phyloP scores from a whole-genome alignment of 352 stramenopile genomes.

The Phytopythium kandeliae region DNA sequence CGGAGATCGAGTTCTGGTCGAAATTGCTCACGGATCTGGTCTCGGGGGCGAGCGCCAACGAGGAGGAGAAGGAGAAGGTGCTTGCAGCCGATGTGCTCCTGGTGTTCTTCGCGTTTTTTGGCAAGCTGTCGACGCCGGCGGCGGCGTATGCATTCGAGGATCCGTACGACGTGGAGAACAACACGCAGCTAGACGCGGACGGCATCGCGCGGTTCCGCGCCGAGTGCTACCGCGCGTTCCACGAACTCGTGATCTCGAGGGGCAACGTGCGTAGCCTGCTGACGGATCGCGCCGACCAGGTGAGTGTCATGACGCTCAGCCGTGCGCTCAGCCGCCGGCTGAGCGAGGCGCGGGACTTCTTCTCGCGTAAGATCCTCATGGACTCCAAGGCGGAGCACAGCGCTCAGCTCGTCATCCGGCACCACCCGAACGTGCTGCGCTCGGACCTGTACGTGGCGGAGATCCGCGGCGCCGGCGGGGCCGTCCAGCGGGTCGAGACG shows the following conservation, averaged over 20 bases:
- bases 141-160: slow-evolving; percentile 52
- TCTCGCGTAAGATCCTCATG: slow-evolving; percentile 58
- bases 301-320: slow-evolving; percentile 62
- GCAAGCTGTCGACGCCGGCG: slow-evolving; percentile 38
- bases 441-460: slow-evolving; percentile 71
- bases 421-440: slow-evolving; percentile 61
- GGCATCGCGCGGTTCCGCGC: slow-evolving; percentile 45
- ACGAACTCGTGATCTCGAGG: slow-evolving; percentile 54
- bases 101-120: slow-evolving; percentile 50
- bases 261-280: slow-evolving; percentile 58
- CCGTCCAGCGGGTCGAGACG: slow-evolving; percentile 54
- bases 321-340: slow-evolving; percentile 62
- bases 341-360: slow-evolving; percentile 52
- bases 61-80: slow-evolving; percentile 6
- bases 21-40: slow-evolving; percentile 33
- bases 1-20: slow-evolving; percentile 64
- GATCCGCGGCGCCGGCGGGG: slow-evolving; percentile 51
- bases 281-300: slow-evolving; percentile 39
- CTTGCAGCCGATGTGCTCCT: slow-evolving; percentile 48
- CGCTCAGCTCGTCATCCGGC: slow-evolving; percentile 25
- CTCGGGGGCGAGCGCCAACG: slow-evolving; percentile 9
- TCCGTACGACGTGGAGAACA: slow-evolving; percentile 51
- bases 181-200: slow-evolving; percentile 46
- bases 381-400: slow-evolving; percentile 29
- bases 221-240: slow-evolving; percentile 56